phyloP scores from a whole-genome alignment of 2,329 filamentous ascomycete species.

The Apiospora pterosperma region DNA sequence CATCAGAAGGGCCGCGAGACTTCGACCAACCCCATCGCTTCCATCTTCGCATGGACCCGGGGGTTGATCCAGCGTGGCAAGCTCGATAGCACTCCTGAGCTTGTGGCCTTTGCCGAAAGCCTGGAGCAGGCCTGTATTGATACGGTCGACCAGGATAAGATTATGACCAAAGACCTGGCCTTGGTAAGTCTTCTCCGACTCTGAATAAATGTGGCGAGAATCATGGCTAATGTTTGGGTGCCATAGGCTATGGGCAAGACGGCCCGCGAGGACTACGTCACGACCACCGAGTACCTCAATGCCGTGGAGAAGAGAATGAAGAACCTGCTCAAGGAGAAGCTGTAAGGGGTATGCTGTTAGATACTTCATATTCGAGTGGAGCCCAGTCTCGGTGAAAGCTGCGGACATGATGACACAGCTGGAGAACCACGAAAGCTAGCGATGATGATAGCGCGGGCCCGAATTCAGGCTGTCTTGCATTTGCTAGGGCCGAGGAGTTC shows the following conservation, averaged over 20 bases:
- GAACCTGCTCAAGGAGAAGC: slow-evolving; percentile 72
- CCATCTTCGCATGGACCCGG: slow-evolving; percentile 98
- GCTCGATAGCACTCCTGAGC: slow-evolving; percentile 87
- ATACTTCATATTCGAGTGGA: neutral
- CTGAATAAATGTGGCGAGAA: neutral
- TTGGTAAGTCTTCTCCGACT: slow-evolving; percentile 36
- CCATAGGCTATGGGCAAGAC: slow-evolving; percentile 75
- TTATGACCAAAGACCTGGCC: slow-evolving; percentile 99
- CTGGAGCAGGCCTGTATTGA: slow-evolving; percentile 93
- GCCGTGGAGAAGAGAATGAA: slow-evolving; percentile 91
- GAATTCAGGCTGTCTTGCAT: neutral
- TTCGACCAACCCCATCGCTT: slow-evolving; percentile 97
- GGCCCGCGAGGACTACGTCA: slow-evolving; percentile 80
- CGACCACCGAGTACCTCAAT: slow-evolving; percentile 85
- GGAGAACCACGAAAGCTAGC: neutral
- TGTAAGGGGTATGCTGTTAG: slow-evolving; percentile 43
- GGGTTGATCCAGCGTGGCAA: slow-evolving; percentile 90
- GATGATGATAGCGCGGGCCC: neutral
- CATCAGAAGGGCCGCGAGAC: slow-evolving; percentile 98
- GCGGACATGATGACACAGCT: neutral
- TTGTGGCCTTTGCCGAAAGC: slow-evolving; percentile 85
- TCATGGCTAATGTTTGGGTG: neutral
- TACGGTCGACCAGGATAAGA: slow-evolving; percentile 86
- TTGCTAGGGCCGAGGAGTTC: neutral
- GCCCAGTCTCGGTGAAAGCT: neutral